Evolutionary conservation across 129 eudicot genomes (phyloP), one percentile per base, ranked within the genome.

Genomic region (Saposhnikovia divaricata): DNA sequence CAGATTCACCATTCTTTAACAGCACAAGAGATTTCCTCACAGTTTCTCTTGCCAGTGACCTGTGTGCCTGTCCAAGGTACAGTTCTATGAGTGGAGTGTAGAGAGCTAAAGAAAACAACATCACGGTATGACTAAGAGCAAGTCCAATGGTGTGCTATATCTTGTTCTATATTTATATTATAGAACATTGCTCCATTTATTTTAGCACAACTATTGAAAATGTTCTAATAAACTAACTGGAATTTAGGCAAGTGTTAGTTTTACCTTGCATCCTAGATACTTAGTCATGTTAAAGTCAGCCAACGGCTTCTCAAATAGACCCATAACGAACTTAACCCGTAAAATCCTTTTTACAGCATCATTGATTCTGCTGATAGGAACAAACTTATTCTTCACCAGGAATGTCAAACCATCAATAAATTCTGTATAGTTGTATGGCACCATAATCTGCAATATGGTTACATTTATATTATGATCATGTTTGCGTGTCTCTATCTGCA

Each of bases 271-370:
- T 82, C 92, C 92, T 21, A 88, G 86, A 53, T 88, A 66, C 68
- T 90, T 85, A 43, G 82, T 77, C 91, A 91, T 87, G 85, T 86
- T 85, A 40, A 71, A 82, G 81, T 93, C 98, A 10, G 90, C 91
- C 72, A 90, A 68, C 7, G 98, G 98, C 16, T 91, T 68, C 74
- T 93, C 98, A 44, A 93, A 93, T 37, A 93, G 77, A 65, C 98
- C 96, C 91, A 89, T 89, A 39, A 82, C 87, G 21, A 93, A 90
- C 59, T 93, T 93, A 16, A 93, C 98, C 45, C 98, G 82, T 59
- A 93, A 79, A 61, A 93, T 93, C 80, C 98, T 89, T 34, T 72
- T 74, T n/a, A 93, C 98, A 1, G 97, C 97, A 82, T 91, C 97
- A 74, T 91, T 86, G 18, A 91, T 91, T 44, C 97, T 87, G 65